Base-by-base conservation (phyloP, 2,329 filamentous ascomycete genomes). In the Stemphylium beticola region DNA sequence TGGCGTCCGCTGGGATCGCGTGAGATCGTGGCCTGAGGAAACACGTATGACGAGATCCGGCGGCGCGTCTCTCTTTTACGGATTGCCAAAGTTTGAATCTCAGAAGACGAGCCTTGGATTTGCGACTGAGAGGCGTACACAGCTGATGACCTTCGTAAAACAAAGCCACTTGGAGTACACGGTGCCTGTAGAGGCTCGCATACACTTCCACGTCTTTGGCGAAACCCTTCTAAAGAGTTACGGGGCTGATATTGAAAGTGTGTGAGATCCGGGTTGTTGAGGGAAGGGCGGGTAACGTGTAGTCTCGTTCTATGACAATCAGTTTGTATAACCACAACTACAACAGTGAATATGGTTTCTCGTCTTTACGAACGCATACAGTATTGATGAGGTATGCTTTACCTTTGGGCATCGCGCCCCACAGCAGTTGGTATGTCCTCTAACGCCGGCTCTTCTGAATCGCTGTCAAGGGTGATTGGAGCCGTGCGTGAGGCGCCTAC, bases 401-500 rank as follows among this genome's bases (percentile, higher is more conserved):
- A 51, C 12, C 34, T 10, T 15, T 29, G n/a, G 5, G 1, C 4
- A 14, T 34, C n/a, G 12, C 20, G 31, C 26, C 22, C 18, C 22
- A 22, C 26, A 10, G 12, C 2, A 18, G 18, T n/a, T 31, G 12
- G 11, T 12, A 1, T 44, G 22, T 11, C 20, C 12, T 40, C 7
- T 43, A 7, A 12, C 17, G 6, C 24, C 1, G 34, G 22, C 32
- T 26, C 38, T 9, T 52, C 44, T 18, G 54, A 48, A 2, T 61
- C 53, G 38, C 58, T 58, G n/a, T 58, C 53, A 26, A 65, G 57
- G 2, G 38, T 51, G 18, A 65, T 65, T 10, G 61, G 61, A 1
- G 33, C 11, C 0, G 52, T 11, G 9, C 42, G 26, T 1, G 43
- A 50, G n/a, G 53, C 32, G 18, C 58, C 58, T 4, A 53, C 22